These are phyloP conservation scores for Leptosphaerulina australis DNA, from an alignment of 2,329 filamentous ascomycete genomes.

Conservation along the genomic window DNA sequence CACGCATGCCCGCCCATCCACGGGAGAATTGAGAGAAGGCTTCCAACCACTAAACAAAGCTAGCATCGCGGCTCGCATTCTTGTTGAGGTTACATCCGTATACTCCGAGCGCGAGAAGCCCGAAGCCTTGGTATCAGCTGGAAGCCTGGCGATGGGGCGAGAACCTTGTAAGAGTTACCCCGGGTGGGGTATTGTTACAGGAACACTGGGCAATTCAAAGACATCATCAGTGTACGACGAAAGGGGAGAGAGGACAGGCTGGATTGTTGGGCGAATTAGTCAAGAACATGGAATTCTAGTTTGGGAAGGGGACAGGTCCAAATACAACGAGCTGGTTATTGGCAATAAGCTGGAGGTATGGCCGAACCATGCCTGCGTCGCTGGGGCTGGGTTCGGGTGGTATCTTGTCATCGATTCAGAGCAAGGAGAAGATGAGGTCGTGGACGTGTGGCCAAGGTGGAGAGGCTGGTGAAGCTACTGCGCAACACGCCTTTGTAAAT, in stretches of 20 bases:
- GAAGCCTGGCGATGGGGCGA: slow-evolving; percentile 71
- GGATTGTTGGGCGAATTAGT: slow-evolving; percentile 73
- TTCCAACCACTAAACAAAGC: slow-evolving; percentile 54
- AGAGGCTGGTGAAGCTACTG: slow-evolving; percentile 65
- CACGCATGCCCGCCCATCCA: slow-evolving; percentile 64
- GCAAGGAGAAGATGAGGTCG: slow-evolving; percentile 59
- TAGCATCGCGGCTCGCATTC: slow-evolving; percentile 69
- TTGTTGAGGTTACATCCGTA: slow-evolving; percentile 73
- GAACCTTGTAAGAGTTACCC: slow-evolving; percentile 74
- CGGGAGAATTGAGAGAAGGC: slow-evolving; percentile 17
- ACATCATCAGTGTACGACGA: slow-evolving; percentile 36
- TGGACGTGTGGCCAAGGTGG: slow-evolving; percentile 77
- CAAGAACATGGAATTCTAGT: slow-evolving; percentile 79
- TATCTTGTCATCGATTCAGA: slow-evolving; percentile 75
- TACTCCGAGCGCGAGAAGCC: slow-evolving; percentile 59
- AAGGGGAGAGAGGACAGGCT: slow-evolving; percentile 51
- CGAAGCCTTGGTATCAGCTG: slow-evolving; percentile 73
- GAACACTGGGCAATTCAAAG: slow-evolving; percentile 56
- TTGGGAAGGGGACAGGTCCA: slow-evolving; percentile 57
- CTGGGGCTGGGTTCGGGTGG: slow-evolving; percentile 72
- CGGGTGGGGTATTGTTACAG: slow-evolving; percentile 72
- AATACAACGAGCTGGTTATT: slow-evolving; percentile 55
- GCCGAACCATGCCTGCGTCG: slow-evolving; percentile 83
- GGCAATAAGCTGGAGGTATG: slow-evolving; percentile 74
- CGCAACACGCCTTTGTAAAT: neutral